Conservation (phyloP, 768 basidiomycete species). For the Candolleomyces eurysporus region DNA sequence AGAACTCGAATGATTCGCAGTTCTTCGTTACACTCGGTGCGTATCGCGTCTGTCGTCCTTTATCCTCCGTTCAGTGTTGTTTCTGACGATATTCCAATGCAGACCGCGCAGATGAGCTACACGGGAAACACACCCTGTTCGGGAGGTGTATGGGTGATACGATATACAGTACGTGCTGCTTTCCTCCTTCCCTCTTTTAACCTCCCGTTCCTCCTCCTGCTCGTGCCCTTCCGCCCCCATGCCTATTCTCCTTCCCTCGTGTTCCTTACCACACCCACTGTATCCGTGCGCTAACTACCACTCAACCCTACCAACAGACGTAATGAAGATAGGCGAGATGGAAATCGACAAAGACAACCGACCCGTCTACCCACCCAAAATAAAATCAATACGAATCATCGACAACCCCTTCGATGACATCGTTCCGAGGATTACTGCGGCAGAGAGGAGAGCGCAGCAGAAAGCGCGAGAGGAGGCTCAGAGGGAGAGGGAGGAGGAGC, state of each 20-base stretch:
- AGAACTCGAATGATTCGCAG: constrained; percentile 89
- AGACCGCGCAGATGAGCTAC: constrained; percentile 91
- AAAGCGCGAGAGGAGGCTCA: constrained; percentile 74
- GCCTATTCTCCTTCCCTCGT: not conserved
- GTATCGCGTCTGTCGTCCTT: constrained; percentile 6
- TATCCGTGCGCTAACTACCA: not conserved
- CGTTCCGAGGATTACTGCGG: constrained; percentile 93
- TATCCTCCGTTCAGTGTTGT: not conserved
- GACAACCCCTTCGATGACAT: constrained; percentile 97
- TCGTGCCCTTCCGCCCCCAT: not conserved
- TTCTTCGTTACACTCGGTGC: constrained; percentile 92
- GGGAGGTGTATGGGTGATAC: constrained; percentile 89
- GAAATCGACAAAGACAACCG: constrained; percentile 73
- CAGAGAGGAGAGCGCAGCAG: constrained; percentile 83
- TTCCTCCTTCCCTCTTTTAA: not conserved
- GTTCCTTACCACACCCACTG: too few species aligned
- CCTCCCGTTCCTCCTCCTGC: not conserved
- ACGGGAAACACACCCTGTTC: constrained; percentile 93
- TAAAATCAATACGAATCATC: constrained; percentile 77
- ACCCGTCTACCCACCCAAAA: constrained; percentile 89
- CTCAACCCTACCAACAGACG: constrained; percentile 51
- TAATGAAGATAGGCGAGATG: constrained; percentile 86
- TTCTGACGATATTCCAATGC: not conserved
- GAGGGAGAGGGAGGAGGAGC: constrained; percentile 74
- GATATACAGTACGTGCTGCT: constrained; percentile 67